Conservation (phyloP, 2,329 filamentous ascomycete species). For the Diaporthe nobilis region DNA sequence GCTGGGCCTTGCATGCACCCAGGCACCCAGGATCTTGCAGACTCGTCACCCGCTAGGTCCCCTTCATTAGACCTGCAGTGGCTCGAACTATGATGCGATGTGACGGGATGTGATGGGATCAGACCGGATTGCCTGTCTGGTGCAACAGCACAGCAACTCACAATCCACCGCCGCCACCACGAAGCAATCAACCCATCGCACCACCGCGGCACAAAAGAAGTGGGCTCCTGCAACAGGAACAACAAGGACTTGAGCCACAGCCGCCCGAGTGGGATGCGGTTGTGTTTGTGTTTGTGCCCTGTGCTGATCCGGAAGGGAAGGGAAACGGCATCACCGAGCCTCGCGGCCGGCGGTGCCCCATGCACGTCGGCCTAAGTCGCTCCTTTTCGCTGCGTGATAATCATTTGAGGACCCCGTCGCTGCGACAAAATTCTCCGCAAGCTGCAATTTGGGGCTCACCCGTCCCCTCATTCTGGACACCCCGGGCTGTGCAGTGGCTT, state of each 20-base stretch:
- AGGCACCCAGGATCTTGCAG: conserved; percentile 21
- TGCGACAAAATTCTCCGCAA: conserved; percentile 32
- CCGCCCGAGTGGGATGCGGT: conserved; percentile 16
- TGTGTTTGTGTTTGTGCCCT: conserved; percentile 24
- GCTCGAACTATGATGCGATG: conserved; percentile 26
- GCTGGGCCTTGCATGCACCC: conserved; percentile 3
- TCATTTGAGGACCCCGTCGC: conserved; percentile 30
- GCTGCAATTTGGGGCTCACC: conserved; percentile 21
- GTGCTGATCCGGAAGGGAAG: conserved; percentile 25
- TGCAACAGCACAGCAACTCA: background rate
- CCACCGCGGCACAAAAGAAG: conserved; percentile 18
- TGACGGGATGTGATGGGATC: conserved; percentile 25
- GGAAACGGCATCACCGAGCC: conserved; percentile 31
- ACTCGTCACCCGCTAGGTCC: conserved; percentile 20
- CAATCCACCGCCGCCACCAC: background rate
- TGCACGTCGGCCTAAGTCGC: conserved; percentile 27
- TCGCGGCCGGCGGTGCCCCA: conserved; percentile 21
- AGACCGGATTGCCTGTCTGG: conserved; percentile 21
- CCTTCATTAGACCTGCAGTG: conserved; percentile 27
- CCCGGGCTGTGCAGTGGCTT: conserved; percentile 31
- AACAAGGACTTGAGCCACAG: background rate
- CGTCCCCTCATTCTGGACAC: conserved; percentile 24
- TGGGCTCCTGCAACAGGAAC: conserved; percentile 7
- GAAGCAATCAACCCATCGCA: conserved; percentile 11
- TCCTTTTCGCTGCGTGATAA: conserved; percentile 35